These are phyloP conservation scores for Sporothrix inflata DNA, from an alignment of 2,329 filamentous ascomycete genomes.

Conservation along the genomic window DNA sequence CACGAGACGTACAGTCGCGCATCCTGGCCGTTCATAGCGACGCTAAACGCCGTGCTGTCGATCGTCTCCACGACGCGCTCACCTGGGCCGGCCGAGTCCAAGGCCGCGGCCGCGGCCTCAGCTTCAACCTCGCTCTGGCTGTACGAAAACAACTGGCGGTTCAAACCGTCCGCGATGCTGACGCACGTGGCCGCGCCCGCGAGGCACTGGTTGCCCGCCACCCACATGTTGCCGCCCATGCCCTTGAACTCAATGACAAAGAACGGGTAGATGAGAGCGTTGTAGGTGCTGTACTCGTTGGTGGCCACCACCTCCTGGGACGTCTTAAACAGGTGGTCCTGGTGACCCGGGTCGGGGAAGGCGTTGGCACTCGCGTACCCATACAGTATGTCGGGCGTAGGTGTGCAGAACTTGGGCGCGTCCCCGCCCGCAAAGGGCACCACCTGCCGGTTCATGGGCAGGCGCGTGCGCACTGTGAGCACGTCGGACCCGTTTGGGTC, in stretches of 20 bases:
- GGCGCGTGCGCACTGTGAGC: not conserved
- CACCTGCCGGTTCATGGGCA: not conserved
- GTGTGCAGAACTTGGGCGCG: not conserved
- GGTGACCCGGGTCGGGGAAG: not conserved
- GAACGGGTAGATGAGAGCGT: constrained; percentile 33
- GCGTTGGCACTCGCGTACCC: not conserved
- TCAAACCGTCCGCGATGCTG: not conserved
- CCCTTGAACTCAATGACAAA: constrained; percentile 24
- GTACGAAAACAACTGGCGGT: not conserved
- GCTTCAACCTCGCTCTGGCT: not conserved
- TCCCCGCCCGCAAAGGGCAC: constrained; percentile 6
- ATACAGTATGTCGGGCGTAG: constrained; percentile 6
- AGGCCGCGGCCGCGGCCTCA: not conserved
- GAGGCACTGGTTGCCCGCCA: constrained; percentile 20
- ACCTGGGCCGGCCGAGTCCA: not conserved
- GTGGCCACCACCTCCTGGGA: not conserved
- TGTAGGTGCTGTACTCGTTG: not conserved
- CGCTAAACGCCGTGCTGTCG: constrained; percentile 3
- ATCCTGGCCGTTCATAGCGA: constrained; percentile 2
- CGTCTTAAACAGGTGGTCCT: not conserved
- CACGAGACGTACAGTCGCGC: not conserved
- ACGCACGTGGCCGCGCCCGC: constrained; percentile 9
- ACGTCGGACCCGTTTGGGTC: not conserved
- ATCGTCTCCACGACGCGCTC: not conserved
- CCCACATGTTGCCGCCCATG: not conserved